Base-by-base conservation (phyloP, 768 basidiomycete genomes). In the Lactifluus piperatus region DNA sequence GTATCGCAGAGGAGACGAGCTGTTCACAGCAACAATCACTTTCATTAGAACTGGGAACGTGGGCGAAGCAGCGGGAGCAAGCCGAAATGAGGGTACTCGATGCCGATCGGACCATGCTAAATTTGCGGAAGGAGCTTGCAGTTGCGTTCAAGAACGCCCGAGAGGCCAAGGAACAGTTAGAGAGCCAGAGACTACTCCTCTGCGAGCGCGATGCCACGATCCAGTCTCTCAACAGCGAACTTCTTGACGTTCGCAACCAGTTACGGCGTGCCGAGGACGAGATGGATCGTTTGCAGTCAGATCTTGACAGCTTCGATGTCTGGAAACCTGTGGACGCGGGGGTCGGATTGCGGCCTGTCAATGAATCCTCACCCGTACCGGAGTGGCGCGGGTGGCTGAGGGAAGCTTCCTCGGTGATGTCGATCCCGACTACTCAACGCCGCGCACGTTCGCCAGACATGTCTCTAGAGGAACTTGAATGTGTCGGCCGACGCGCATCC, bases 51-150 rank as follows among this genome's bases (percentile, higher is more conserved):
- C 20, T 57, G 24, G 56, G 32, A 18, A 24, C 29, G 16, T 50
- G 47, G 13, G 39, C 29, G 7, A 30, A n/a, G 39, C 27, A 57
- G n/a, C 39, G n/a, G 18, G 47, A 50, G 8, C 48, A 57, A 11
- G 47, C 48, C 29, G 56, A 50, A 27, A 43, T n/a, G 22, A 57
- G 29, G 29, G 11, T 7, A 24, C 34, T 44, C 27, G 48, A 39
- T 26, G 27, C 48, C 29, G 56, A 50, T 29, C 48, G 30, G 20
- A 24, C 47, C 22, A 34, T 34, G 24, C 48, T 57, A 29, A 22
- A 50, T 26, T 18, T 57, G 24, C 48, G 56, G 34, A 50, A 43
- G 56, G 56, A 57, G 22, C 48, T 56, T 16, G 56, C 48, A 20
- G 39, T 24, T 11, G 56, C 39, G 26, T 24, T 7, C 9, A 43